A percentile compares a stretch with the other conserved stretches of the same genome.
Evolutionary conservation across 75 land plant genomes (phyloP).

Genomic region (Ceratopteris richardii): DNA sequence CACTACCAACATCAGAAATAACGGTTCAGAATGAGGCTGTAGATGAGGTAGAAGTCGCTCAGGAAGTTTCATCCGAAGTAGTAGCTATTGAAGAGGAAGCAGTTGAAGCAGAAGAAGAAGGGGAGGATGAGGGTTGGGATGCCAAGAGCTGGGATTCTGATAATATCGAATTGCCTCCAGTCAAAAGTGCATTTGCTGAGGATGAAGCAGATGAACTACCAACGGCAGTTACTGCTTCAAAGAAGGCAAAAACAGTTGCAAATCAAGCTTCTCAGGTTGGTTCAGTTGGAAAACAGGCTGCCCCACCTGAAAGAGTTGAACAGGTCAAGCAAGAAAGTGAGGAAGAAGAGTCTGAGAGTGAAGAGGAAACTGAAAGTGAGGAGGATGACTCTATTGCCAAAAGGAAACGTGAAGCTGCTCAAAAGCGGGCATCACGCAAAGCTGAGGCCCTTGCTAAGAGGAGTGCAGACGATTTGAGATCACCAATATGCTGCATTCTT

Average conservation of each 20-base stretch:
- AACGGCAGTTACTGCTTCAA: slow-evolving; percentile 13
- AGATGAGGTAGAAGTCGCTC: slow-evolving; percentile 28
- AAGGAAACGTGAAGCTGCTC: slow-evolving; percentile 16
- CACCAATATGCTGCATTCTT: slow-evolving; percentile 98
- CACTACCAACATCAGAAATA: slow-evolving; percentile 6
- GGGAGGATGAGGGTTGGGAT: slow-evolving; percentile 95
- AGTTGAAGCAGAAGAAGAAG: slow-evolving; percentile 45
- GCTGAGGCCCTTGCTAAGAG: slow-evolving; percentile 38
- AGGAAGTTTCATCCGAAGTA: slow-evolving; percentile 15
- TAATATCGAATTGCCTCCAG: slow-evolving; percentile 46
- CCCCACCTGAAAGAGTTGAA: slow-evolving; percentile 17
- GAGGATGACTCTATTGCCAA: slow-evolving; percentile 21
- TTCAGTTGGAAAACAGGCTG: slow-evolving; percentile 5
- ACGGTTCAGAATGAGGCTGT: slow-evolving; percentile 9
- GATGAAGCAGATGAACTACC: slow-evolving; percentile 56
- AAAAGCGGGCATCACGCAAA: slow-evolving; percentile 23
- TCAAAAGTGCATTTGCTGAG: slow-evolving; percentile 71
- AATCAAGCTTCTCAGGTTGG: slow-evolving; percentile 19
- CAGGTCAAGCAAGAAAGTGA: slow-evolving; percentile 19
- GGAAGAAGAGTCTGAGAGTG: slow-evolving; percentile 25
- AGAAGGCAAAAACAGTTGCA: slow-evolving; percentile 9
- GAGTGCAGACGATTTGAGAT: slow-evolving; percentile 61
- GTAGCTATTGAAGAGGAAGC: slow-evolving; percentile 18
- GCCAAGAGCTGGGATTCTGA: slow-evolving; percentile 93
- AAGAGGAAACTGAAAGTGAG: slow-evolving; percentile 20